Conservation (phyloP, 331 rosid genomes). For the Quercus tomentella region DNA sequence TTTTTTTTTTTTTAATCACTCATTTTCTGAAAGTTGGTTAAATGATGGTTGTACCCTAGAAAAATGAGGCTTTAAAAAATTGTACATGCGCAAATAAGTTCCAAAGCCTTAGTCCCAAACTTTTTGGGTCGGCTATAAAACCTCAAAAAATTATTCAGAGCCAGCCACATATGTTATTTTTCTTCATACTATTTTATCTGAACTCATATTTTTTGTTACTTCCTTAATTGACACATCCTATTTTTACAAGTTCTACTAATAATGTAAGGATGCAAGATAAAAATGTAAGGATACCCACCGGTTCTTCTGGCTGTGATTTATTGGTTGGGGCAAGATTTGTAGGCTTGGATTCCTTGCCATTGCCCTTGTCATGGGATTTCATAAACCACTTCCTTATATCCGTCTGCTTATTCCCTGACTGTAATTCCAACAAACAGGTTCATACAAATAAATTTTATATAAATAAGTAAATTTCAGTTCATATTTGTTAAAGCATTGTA, state of each 20-base stretch:
- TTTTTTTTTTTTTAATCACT: no score
- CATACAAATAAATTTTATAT: background rate
- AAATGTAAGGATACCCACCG: slow-evolving; percentile 35
- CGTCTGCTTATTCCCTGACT: slow-evolving; percentile 63
- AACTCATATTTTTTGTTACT: no score
- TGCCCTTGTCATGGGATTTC: slow-evolving; percentile 75
- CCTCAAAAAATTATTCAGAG: no score
- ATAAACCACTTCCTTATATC: slow-evolving; percentile 96
- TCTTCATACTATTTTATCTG: no score
- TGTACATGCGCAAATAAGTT: background rate
- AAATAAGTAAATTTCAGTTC: background rate
- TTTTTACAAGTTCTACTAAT: no score
- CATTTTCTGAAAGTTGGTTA: no score
- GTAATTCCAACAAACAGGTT: slow-evolving; percentile 14
- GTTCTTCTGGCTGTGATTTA: slow-evolving; percentile 30
- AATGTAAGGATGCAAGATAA: background rate
- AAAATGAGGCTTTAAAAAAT: background rate
- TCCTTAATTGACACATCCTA: no score
- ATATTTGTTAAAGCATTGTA: background rate
- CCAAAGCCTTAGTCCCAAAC: background rate
- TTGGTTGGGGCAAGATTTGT: slow-evolving; percentile 39
- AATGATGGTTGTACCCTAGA: no score
- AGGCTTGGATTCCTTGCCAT: slow-evolving; percentile 38
- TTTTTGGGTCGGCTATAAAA: no score
- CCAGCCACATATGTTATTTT: no score